Conservation (phyloP, 225 moss, liverwort and hornwort genomes). For the Asterella californica region DNA sequence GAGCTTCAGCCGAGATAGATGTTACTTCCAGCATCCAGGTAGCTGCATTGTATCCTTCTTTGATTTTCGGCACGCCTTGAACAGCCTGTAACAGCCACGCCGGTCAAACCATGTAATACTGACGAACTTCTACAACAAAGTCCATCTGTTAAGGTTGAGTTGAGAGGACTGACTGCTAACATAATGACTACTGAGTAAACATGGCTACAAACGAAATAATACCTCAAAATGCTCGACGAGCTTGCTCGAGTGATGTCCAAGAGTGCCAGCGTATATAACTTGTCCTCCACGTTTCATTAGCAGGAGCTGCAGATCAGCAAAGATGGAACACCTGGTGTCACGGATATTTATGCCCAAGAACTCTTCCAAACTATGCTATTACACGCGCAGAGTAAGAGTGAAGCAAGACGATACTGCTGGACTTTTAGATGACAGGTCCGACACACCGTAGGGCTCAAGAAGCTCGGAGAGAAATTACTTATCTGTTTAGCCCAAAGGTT, state of each 20-base stretch:
- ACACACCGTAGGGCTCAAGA: too few relatives aligned
- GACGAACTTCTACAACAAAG: background rate
- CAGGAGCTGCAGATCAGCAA: conserved; percentile 34
- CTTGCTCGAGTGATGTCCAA: conserved; percentile 38
- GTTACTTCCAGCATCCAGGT: conserved; percentile 91
- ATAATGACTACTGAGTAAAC: background rate
- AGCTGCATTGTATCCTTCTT: conserved; percentile 81
- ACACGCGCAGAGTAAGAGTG: too few relatives aligned
- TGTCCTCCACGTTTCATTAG: conserved; percentile 60
- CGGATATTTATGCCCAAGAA: background rate
- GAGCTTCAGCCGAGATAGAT: conserved; percentile 60
- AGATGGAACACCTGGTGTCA: background rate
- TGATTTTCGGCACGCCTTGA: conserved; percentile 61
- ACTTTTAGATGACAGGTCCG: too few relatives aligned
- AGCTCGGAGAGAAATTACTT: too few relatives aligned
- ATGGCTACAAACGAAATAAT: background rate
- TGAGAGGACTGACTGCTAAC: background rate
- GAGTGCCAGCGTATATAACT: conserved; percentile 50
- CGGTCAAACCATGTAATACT: background rate
- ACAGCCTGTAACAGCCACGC: conserved; percentile 43
- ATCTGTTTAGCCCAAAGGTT: too few relatives aligned
- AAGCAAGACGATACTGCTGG: too few relatives aligned
- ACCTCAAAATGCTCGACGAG: conserved; percentile 51
- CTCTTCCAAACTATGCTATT: background rate
- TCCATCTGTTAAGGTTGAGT: background rate